Base-by-base conservation (phyloP, 306 rosid genomes). In the Styphnolobium japonicum region DNA sequence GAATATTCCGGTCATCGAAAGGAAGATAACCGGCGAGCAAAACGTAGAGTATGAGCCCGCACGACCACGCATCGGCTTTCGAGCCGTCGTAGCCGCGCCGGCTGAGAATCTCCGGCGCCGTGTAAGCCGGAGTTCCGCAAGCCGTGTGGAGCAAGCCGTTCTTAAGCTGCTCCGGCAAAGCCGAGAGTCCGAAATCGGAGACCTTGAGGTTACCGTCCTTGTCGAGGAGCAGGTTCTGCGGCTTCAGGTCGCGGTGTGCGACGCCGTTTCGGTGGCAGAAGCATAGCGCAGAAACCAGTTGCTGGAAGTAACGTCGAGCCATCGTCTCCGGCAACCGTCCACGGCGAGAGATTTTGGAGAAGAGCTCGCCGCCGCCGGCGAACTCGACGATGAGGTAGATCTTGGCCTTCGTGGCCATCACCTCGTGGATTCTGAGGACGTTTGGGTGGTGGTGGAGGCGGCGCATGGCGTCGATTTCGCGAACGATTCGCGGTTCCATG, bases 171-270 rank as follows among this genome's bases (percentile, higher is more conserved):
- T 92, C 97, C 1, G 98, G 98, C 0, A 94, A 40, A 0, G 98
- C 97, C 3, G 97, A 89, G 84, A 94, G 95, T 0, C 98, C 98
- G 58, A 94, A 94, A 55, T 94, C 97, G 4, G 98, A 92, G 18
- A 94, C 91, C 81, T 91, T 92, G 0, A 94, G 83, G 67, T 85
- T 85, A 0, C 97, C 97, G 7, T 80, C 77, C 10, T 72, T 64
- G 56, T 92, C 97, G 2, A 94, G 78, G 36, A 94, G 93, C 23
- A 94, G 93, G 45, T 94, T 94, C 81, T 94, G 97, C 1, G 97
- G 98, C 85, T 94, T 94, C 1, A 94, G 52, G 82, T 94, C 98
- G 0, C 98, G 97, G 81, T 94, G 98, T 0, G 93, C 92, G 39
- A 94, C 77, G 80, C 97, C 97, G 81, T 85, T 89, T 4, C 71